Base-by-base conservation (phyloP, 176 grass and related monocot species). In the Oryza officinalis region DNA sequence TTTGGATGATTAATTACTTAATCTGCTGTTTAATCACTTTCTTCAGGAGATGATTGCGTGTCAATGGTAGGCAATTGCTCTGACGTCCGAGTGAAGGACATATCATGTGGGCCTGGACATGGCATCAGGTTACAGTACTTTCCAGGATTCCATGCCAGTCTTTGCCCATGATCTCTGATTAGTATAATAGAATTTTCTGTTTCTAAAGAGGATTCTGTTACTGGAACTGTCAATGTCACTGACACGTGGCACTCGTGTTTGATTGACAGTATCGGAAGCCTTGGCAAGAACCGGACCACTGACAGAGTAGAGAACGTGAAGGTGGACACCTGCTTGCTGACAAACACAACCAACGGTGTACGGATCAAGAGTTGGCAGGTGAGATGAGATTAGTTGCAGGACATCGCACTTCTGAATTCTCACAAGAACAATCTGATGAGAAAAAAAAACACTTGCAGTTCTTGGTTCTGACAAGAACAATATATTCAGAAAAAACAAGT, bases 361-460 rank as follows among this genome's bases (percentile, higher is more conserved):
- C 88, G 96, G 63, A 93, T 98, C 89, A 98, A 98, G 73, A 98
- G 90, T 50, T 98, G 95, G 95, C 92, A 98, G 95, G 95, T 57
- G 49, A 52, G 47, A 50, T 44, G 7, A 44, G 7, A 7, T 2
- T 54, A 14, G 50, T 54, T 54, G 92, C 90, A 95, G 95, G 95
- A 25, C 57, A 61, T 61, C 57, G 11, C 57, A 23, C 57, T 61
- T 20, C 8, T 61, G 9, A 61, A 61, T 61, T 25, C 57, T 61
- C 22, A 61, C n/a, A 61, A 11, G 57, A 25, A n/a, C 57, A 61
- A 11, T 61, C 57, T 25, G n/a, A 6, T 22, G 4, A 20, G 50
- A 8, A 0, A 41, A 41, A 40, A 41, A 41, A 2, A 41, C 0
- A 10, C 40, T 41, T 41, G 40, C 13, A 52, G 17, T 68, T 10